Evolutionary conservation across 257 asterid species (phyloP), one percentile per base, ranked within the genome.

Genomic region (Linderniella brevidens): DNA sequence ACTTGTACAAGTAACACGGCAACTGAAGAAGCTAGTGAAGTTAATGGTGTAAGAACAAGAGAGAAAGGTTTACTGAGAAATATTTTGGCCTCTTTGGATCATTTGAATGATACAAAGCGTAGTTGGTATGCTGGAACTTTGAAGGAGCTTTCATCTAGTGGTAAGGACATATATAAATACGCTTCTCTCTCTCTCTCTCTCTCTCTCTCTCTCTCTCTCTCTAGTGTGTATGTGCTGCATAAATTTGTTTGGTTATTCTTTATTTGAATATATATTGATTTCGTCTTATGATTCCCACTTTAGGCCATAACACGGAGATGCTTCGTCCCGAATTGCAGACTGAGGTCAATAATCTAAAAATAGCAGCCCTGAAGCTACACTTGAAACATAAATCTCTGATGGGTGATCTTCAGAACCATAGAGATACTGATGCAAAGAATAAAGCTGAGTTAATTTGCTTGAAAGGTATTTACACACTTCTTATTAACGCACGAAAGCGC

Each of bases 341-440:
- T 4, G 78, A 78, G 65, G 77, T 74, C 58, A 70, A 71, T 67
- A 72, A 72, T 52, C 63, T 82, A 56, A 81, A 93, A 56, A 58
- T 55, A 49, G 64, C 54, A 40, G 60, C 74, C 38, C 58, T 74
- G 50, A 63, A 75, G 70, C 92, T 85, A 64, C 92, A 74, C 59
- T 53, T 69, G 64, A 79, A 79, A 73, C 99, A 90, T 71, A 74
- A 59, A 65, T 60, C 85, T 44, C 56, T 90, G 60, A 70, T 92
- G 52, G 73, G 74, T 67, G 92, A 80, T 68, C 66, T 85, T 51
- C 99, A 75, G 62, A 69, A 48, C 53, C 85, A 60, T 46, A 68
- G 76, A 64, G 99, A 90, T 58, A 41, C 70, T 15, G 86, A 77
- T 56, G 94, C 93, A 18, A 81, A 71, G 65, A 77, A 82, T 68